Percentiles rank a stretch among this genome's conserved stretches.
phyloP scores from a whole-genome alignment of 139 green algal genomes.

The Nannochloris sp. region DNA sequence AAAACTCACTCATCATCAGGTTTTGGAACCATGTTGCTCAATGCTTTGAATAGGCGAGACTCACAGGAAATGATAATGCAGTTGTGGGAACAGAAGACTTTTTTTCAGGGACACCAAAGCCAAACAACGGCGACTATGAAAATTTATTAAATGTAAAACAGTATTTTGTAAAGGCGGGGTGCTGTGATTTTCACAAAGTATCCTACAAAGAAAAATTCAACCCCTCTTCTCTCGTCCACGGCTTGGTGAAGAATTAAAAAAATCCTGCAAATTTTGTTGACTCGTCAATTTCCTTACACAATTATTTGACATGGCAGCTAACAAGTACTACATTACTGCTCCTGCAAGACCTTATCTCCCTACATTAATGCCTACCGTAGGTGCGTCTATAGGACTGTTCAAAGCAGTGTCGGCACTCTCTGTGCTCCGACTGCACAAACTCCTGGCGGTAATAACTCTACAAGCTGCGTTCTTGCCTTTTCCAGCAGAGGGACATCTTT shows the following conservation, averaged over 20 bases:
- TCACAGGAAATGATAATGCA: neutral
- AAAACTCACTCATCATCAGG: slow-evolving; percentile 64
- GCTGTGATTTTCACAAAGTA: too few species aligned
- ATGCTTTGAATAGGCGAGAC: neutral
- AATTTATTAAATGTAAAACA: neutral
- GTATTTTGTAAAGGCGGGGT: neutral
- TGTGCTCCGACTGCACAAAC: slow-evolving; percentile 2
- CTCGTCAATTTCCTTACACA: too few species aligned
- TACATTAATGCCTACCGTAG: neutral
- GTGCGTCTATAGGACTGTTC: slow-evolving; percentile 1
- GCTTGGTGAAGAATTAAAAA: too few species aligned
- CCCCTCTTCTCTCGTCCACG: too few species aligned
- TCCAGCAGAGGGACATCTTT: slow-evolving; percentile 33
- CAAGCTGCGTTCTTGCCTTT: neutral
- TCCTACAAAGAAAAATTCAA: too few species aligned
- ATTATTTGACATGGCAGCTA: too few species aligned
- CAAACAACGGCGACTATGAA: too few species aligned
- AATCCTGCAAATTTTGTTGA: too few species aligned
- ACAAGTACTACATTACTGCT: too few species aligned
- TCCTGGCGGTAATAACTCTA: neutral
- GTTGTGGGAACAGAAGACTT: too few species aligned
- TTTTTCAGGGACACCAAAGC: too few species aligned
- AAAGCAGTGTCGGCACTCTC: neutral
- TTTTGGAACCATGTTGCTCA: slow-evolving; percentile 56
- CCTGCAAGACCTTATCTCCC: too few species aligned